phyloP scores from a whole-genome alignment of 2,329 filamentous ascomycete genomes.

The Fusarium avenaceum region DNA sequence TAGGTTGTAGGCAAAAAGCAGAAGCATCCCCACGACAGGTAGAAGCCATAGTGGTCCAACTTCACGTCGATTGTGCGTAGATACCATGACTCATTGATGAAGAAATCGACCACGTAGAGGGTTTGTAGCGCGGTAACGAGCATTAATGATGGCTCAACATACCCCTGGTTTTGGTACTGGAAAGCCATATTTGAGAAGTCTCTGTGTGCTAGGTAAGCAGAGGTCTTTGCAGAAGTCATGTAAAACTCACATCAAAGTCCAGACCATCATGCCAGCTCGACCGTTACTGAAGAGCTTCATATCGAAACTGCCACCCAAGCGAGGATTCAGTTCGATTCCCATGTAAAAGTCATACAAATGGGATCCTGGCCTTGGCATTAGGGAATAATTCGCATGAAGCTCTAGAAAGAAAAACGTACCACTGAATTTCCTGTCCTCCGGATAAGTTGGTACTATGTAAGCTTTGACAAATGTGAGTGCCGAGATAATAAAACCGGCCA shows the following conservation, averaged over 20 bases:
- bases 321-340: conserved; percentile 62
- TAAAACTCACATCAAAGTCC: conserved; percentile 59
- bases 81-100: conserved; percentile 64
- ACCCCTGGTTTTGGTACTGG: conserved; percentile 58
- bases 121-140: conserved; percentile 60
- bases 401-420: conserved; percentile 41
- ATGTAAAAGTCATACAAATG: conserved; percentile 60
- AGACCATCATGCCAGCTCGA: conserved; percentile 61
- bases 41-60: conserved; percentile 62
- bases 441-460: conserved; percentile 55
- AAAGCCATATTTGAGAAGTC: conserved; percentile 52
- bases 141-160: conserved; percentile 55
- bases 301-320: conserved; percentile 59
- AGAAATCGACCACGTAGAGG: conserved; percentile 63
- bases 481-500: conserved; percentile 50
- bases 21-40: conserved; percentile 60
- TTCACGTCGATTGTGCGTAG: conserved; percentile 61
- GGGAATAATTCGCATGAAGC: too few relatives aligned
- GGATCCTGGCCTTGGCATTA: conserved; percentile 47
- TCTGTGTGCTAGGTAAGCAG: conserved; percentile 41
- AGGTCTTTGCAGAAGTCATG: neutral
- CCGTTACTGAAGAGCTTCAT: conserved; percentile 64
- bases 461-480: conserved; percentile 56
- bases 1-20: conserved; percentile 62
- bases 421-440: conserved; percentile 59